These are phyloP conservation scores for Cystobasidium tubakii DNA, from an alignment of 768 basidiomycete species.

Conservation along the genomic window DNA sequence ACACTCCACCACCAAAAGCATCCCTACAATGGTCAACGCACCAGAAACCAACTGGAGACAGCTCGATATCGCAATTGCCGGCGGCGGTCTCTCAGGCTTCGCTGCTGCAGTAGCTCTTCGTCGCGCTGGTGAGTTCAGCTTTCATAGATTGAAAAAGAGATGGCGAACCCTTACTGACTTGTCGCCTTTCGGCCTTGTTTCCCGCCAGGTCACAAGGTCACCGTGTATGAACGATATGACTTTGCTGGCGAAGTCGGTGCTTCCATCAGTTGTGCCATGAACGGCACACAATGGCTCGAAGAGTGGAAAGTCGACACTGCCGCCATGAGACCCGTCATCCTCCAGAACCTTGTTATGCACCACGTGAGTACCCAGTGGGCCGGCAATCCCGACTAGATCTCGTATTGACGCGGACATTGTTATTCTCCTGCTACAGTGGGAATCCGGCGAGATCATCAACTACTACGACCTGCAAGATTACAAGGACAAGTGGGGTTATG, in stretches of 20 bases:
- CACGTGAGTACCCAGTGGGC: constrained; percentile 21
- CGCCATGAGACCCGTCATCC: constrained; percentile 41
- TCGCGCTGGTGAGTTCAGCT: constrained; percentile 24
- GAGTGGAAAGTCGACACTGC: constrained; percentile 45
- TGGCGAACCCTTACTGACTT: neutral
- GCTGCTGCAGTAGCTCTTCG: constrained; percentile 27
- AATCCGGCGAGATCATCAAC: constrained; percentile 33
- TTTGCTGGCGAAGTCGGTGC: constrained; percentile 30
- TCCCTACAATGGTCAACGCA: constrained; percentile 3
- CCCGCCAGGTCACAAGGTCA: constrained; percentile 27
- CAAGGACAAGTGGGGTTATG: constrained; percentile 44
- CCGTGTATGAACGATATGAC: constrained; percentile 32
- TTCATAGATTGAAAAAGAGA: no score
- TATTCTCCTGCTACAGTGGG: neutral
- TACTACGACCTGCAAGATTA: constrained; percentile 41
- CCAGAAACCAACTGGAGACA: constrained; percentile 20
- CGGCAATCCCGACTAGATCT: neutral
- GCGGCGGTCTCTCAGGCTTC: constrained; percentile 29
- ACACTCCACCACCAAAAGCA: neutral
- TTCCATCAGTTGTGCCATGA: constrained; percentile 34
- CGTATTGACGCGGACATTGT: neutral
- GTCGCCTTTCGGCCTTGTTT: neutral
- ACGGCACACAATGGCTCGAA: constrained; percentile 43
- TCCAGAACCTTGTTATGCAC: constrained; percentile 42
- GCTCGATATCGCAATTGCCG: constrained; percentile 19